Conservation (phyloP, 345 rosid genomes). For the Brassica juncea region DNA sequence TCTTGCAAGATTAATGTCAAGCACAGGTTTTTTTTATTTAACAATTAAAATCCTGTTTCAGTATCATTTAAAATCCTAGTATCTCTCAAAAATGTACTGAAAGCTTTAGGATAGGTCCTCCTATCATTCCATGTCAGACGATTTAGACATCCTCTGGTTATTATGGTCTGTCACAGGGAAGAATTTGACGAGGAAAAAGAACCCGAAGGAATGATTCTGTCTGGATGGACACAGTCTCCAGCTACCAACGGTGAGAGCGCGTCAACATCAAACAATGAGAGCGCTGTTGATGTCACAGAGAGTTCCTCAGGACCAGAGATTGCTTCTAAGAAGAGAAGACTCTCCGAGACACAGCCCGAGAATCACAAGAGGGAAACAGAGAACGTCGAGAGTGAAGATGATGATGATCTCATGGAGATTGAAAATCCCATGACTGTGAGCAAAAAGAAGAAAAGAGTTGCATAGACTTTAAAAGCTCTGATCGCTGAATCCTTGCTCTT, state of each 20-base stretch:
- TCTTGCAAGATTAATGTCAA: slow-evolving; percentile 79
- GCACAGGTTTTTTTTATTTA: slow-evolving; percentile 59
- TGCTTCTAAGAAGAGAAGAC: slow-evolving; percentile 63
- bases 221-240: slow-evolving; percentile 78
- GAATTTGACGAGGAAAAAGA: slow-evolving; percentile 95
- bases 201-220: slow-evolving; percentile 93
- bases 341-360: slow-evolving; percentile 31
- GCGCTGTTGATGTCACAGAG: slow-evolving; percentile 38
- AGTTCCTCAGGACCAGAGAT: slow-evolving; percentile 41
- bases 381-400: slow-evolving; percentile 50
- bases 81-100: background rate
- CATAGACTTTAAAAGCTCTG: slow-evolving; percentile 34
- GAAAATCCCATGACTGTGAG: slow-evolving; percentile 53
- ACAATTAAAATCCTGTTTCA: background rate
- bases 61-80: background rate
- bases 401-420: slow-evolving; percentile 55
- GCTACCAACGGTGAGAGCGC: slow-evolving; percentile 55
- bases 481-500: slow-evolving; percentile 4
- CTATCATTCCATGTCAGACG: background rate
- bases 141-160: slow-evolving; percentile 8
- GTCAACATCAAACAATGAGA: slow-evolving; percentile 52
- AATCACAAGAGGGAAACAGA: slow-evolving; percentile 37
- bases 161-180: slow-evolving; percentile 52
- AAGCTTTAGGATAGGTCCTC: slow-evolving; percentile 1
- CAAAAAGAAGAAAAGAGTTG: slow-evolving; percentile 57